Evolutionary conservation across 1,284 basidiomycete genomes (phyloP).

Genomic region (Tilletia indica): DNA sequence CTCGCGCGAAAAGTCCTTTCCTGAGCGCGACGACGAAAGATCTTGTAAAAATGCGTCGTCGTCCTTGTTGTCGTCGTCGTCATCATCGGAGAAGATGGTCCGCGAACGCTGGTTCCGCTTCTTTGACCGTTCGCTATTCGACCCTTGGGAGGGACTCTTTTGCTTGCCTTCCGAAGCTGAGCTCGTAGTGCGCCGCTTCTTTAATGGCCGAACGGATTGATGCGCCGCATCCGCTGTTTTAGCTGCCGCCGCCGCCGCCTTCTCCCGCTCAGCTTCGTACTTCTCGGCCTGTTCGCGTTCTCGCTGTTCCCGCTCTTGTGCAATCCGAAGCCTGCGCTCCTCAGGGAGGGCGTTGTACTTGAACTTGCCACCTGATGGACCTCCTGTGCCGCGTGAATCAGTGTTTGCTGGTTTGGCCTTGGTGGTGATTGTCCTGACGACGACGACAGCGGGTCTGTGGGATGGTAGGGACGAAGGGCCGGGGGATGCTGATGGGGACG

Average conservation of each 20-base stretch:
- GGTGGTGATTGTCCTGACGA: constrained; percentile 14
- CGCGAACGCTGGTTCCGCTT: background rate
- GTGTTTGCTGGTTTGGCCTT: constrained; percentile 24
- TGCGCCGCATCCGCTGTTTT: constrained; percentile 25
- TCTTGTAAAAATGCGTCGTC: too few species aligned
- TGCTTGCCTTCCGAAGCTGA: constrained; percentile 19
- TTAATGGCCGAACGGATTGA: constrained; percentile 20
- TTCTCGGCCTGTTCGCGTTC: constrained; percentile 34
- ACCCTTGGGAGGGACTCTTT: background rate
- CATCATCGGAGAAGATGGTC: background rate
- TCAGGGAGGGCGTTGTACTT: constrained; percentile 34
- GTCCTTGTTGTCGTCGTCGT: constrained; percentile 3
- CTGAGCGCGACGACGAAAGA: too few species aligned
- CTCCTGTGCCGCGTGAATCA: background rate
- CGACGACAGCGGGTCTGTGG: background rate
- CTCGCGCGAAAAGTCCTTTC: background rate
- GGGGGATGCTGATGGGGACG: too few species aligned
- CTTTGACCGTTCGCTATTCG: constrained; percentile 10
- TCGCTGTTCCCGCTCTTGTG: constrained; percentile 33
- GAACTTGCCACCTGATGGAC: constrained; percentile 13
- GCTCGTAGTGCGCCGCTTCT: background rate
- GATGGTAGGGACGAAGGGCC: too few species aligned
- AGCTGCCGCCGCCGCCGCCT: background rate
- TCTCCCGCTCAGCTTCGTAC: constrained; percentile 24
- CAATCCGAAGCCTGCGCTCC: constrained; percentile 36